Conservation (phyloP, 495 filamentous ascomycete genomes). For the Penicillium bovifimosum region DNA sequence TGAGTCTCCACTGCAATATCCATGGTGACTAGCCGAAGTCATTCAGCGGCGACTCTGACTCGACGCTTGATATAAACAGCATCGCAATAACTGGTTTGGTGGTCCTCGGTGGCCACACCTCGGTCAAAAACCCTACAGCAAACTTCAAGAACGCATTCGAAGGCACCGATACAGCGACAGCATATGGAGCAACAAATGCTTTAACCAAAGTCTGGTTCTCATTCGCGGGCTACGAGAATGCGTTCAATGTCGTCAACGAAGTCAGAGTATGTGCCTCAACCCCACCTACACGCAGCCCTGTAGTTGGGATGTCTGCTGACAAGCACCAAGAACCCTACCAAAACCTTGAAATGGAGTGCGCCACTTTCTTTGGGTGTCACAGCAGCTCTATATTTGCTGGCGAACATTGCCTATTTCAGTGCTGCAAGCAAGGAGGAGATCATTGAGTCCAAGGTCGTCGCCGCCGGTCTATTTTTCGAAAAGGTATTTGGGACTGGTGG, state of each 20-base stretch:
- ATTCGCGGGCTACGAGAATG: conserved; percentile 56
- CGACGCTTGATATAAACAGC: conserved; percentile 2
- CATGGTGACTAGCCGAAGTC: neutral
- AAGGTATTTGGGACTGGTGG: conserved; percentile 51
- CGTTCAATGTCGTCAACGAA: conserved; percentile 63
- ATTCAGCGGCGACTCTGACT: neutral
- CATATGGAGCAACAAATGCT: conserved; percentile 54
- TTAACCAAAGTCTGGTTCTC: conserved; percentile 60
- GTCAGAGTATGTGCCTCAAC: conserved; percentile 38
- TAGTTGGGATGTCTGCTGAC: too few species aligned
- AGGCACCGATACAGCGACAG: conserved; percentile 43
- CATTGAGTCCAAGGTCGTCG: conserved; percentile 45
- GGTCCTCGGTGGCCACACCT: conserved; percentile 53
- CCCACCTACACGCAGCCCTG: too few species aligned
- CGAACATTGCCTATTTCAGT: conserved; percentile 59
- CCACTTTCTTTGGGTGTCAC: conserved; percentile 46
- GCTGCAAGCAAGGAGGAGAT: conserved; percentile 52
- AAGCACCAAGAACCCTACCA: conserved; percentile 46
- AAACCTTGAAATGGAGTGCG: conserved; percentile 49
- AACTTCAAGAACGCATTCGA: conserved; percentile 57
- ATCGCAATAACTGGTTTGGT: conserved; percentile 56
- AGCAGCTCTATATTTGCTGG: conserved; percentile 52
- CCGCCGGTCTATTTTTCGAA: conserved; percentile 55
- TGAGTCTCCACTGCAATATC: conserved; percentile 5
- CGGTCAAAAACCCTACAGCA: conserved; percentile 47